Evolutionary conservation across 345 rosid genomes (phyloP).

Genomic region (Populus deltoides): DNA sequence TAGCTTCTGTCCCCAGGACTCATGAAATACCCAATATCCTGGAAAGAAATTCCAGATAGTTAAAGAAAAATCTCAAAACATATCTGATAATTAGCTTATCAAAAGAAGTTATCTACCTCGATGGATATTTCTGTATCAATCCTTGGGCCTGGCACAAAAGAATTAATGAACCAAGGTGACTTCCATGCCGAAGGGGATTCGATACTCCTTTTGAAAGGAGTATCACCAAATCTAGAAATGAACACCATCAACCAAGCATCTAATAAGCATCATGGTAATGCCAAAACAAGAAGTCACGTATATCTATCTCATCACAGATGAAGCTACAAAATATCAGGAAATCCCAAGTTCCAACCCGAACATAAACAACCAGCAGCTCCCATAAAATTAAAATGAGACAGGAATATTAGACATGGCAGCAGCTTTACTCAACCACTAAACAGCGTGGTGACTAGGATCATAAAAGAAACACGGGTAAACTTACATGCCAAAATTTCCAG

Average conservation of each 20-base stretch:
- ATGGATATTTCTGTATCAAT: constrained; percentile 79
- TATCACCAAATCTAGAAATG: constrained; percentile 69
- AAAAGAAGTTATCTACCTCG: constrained; percentile 49
- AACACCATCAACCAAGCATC: constrained; percentile 16
- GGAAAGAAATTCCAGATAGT: constrained; percentile 17
- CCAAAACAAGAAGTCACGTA: background rate
- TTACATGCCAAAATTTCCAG: constrained; percentile 69
- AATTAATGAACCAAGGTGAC: constrained; percentile 87
- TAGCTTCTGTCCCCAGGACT: constrained; percentile 89
- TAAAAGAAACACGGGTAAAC: constrained; percentile 16
- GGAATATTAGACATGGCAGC: background rate
- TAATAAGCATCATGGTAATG: background rate
- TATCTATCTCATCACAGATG: background rate
- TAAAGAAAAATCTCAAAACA: background rate
- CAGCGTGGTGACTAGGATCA: background rate
- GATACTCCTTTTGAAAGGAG: constrained; percentile 76
- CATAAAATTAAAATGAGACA: background rate
- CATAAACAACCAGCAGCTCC: background rate
- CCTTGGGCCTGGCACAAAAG: constrained; percentile 77
- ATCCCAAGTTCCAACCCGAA: background rate
- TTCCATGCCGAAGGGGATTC: constrained; percentile 99
- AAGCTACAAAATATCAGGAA: constrained; percentile 6
- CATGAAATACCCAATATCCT: constrained; percentile 88
- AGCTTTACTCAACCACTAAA: background rate
- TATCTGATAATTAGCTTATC: background rate